Evolutionary conservation across 1,284 basidiomycete genomes (phyloP), one percentile per base, ranked within the genome.

Genomic region (Wallemia ichthyophaga): DNA sequence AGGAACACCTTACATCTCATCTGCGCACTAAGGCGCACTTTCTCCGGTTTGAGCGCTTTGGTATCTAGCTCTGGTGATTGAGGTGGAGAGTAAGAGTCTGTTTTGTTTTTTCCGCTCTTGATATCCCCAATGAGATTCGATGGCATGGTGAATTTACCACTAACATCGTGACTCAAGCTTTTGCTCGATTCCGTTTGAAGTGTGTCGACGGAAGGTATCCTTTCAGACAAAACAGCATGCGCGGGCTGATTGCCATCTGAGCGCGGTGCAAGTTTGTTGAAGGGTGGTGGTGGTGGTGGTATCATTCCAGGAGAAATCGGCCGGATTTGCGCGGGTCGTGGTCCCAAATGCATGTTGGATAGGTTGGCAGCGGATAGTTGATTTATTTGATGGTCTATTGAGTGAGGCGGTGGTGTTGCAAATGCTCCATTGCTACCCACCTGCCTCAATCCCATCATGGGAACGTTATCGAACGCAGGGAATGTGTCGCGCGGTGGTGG

Each of bases 1-100:
- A 94, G 73, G 73, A 96, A 98, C 28, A 96, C 81, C 71, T 98
- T 96, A 78, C 92, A 96, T 69, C 92, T 91, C 85, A 94, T 95
- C 67, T 87, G 80, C n/a, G 85, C 87, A 2, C 83, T 78, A 58
- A 96, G 73, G 13, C 77, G 73, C 5, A 83, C 76, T 1, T 85
- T 85, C 1, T 81, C 85, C 19, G 74, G 37, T 19, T 48, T 69
- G 1, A 75, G 71, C 24, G 68, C 59, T 64, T 71, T 27, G 17
- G 70, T 69, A 66, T 82, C 78, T 62, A 78, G 75, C 1, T 77
- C 72, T 2, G 85, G 85, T 2, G 83, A 86, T 55, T 75, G 74
- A 0, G 85, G 83, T 27, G 85, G 83, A 11, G 37, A 17, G n/a
- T 48, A 7, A 7, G 28, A 7, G 17, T 31, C 28, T 7, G 28